Base-by-base conservation (phyloP, 2,329 filamentous ascomycete genomes). In the Ophiocordyceps robertsii region DNA sequence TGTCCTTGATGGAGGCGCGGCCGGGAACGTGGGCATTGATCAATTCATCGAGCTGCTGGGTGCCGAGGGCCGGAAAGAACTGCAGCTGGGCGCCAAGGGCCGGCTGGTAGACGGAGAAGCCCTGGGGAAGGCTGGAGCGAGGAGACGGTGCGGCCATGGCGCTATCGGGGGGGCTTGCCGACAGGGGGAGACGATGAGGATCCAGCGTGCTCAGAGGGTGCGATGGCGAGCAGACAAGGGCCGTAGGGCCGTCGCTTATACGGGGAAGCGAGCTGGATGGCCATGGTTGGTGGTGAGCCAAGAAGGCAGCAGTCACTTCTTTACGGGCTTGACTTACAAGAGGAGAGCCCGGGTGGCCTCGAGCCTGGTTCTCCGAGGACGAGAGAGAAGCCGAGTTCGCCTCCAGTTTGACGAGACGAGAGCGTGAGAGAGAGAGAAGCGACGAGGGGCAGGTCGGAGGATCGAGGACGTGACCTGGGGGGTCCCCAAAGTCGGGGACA, bases 41-140 rank as follows among this genome's bases (percentile, higher is more conserved):
- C 56, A 81, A 60, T 42, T 71, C 63, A 52, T 80, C 75, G 42
- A 81, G 68, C 58, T 84, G 70, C 61, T 73, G 52, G 46, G 72
- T 66, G 55, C 80, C 65, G 60, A 86, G 64, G 53, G 80, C 63
- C 64, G 85, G 72, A 57, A 79, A 61, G 71, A 86, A 78, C 61
- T 86, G 66, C 44, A 81, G 65, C 46, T 70, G 61, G 39, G 70
- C 67, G 41, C 76, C 76, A 43, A 76, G 63, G 39, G 65, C 57
- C 37, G 73, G 67, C 64, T 81, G 77, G 55, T 69, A 75, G 56
- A 80, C 67, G 46, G 74, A 76, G 58, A 78, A 78, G 44, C 72
- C 72, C 60, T 68, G 56, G 39, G 60, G 59, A 29, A 63, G 51
- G 43, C 46, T 45, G 40, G 53, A 49, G 6, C 45, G 42, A 30